Base-by-base conservation (phyloP, 495 filamentous ascomycete genomes). In the Penicillium samsonianum region DNA sequence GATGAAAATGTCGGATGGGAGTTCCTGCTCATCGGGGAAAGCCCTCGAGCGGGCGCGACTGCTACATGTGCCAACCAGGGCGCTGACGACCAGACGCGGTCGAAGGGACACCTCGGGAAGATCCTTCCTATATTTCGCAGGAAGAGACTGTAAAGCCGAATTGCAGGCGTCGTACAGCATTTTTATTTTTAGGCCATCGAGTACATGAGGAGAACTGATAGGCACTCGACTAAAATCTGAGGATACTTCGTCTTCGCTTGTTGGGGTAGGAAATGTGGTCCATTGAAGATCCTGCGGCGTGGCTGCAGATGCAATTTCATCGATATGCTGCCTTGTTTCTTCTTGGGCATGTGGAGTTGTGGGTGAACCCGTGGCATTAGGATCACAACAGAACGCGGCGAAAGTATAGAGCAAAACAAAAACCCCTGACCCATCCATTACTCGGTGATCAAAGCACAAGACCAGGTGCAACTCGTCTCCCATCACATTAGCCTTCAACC, bases 391-490 rank as follows among this genome's bases (percentile, higher is more conserved):
- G 25, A 47, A 47, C 7, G 14, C 3, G 44, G 44, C 44, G 16
- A 47, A 47, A 12, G 23, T 11, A 30, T 1, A 2, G 23, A 47
- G 6, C 6, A 47, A 28, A 28, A 7, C 20, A 17, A 30, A 14
- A 17, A 47, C 17, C 0, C 23, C 26, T 8, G 16, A 6, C 4
- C 23, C 44, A 8, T 47, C 44, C n/a, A 47, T 26, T 9, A 30
- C 44, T 16, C 44, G 44, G n/a, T 47, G 44, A 17, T 47, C 44
- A 11, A 26, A 47, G 25, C 44, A 28, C 44, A 22, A 47, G 2
- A 47, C 44, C 16, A 47, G 11, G 1, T 14, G 14, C 8, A 47
- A 9, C 8, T 28, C 7, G 23, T 47, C 25, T 17, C 16, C 23
- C 17, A 47, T 30, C 8, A 47, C 26, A 23, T 47, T 30, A 4